Conservation (phyloP, 1,139 yeast species). For the Diutina scorzettiae region DNA sequence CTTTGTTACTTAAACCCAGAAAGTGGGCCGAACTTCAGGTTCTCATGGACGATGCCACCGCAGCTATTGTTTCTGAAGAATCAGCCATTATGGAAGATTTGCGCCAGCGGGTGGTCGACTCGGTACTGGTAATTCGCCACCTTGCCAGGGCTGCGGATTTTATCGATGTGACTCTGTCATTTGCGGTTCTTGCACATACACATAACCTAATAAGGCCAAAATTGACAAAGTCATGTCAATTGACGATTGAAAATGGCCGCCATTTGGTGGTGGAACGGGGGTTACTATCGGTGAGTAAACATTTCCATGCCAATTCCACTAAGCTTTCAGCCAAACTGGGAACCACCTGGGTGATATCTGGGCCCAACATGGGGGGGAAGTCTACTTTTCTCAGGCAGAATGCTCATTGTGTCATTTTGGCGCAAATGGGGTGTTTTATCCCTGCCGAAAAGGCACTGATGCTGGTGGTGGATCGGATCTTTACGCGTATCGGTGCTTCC, state of each 20-base stretch:
- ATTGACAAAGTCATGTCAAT: constrained; percentile 33
- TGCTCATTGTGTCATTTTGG: constrained; percentile 72
- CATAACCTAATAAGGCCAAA: constrained; percentile 53
- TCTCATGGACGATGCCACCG: constrained; percentile 15
- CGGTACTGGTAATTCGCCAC: constrained; percentile 30
- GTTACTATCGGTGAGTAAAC: constrained; percentile 32
- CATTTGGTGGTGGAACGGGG: constrained; percentile 88
- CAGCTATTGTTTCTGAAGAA: constrained; percentile 30
- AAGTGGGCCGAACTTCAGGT: constrained; percentile 24
- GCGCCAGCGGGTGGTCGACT: constrained; percentile 23
- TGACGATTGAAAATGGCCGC: constrained; percentile 52
- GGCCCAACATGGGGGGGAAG: constrained; percentile 98
- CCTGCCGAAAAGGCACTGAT: constrained; percentile 67
- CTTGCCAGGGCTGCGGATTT: constrained; percentile 43
- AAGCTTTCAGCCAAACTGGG: constrained; percentile 16
- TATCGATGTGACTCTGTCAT: constrained; percentile 63
- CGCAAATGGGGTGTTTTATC: constrained; percentile 83
- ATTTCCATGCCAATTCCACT: constrained; percentile 54
- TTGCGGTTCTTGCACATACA: constrained; percentile 60
- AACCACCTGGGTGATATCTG: constrained; percentile 63
- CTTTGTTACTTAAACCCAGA: constrained; percentile 20
- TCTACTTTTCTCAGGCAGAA: constrained; percentile 83
- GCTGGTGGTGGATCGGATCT: constrained; percentile 77
- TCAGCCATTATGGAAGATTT: constrained; percentile 29
- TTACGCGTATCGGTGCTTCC: constrained; percentile 84